Evolutionary conservation across 805 yeast species (phyloP).

Genomic region (Priceomyces fermenticarens): DNA sequence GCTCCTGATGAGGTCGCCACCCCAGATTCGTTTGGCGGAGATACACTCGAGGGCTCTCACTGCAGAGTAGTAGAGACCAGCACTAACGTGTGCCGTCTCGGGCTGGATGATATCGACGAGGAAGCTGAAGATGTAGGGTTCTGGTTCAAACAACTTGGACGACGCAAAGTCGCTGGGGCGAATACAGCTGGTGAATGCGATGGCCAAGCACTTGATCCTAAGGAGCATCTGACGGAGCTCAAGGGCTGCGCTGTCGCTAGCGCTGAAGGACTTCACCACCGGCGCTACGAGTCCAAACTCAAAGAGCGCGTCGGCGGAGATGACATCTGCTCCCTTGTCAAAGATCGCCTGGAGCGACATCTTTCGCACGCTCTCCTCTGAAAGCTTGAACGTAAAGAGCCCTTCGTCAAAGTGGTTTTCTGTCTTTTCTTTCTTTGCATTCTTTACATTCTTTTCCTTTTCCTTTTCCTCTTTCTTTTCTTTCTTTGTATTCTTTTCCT

Average conservation of each 20-base stretch:
- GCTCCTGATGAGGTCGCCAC: conserved; percentile 72
- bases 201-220: conserved; percentile 61
- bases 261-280: conserved; percentile 70
- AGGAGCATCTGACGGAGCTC: conserved; percentile 57
- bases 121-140: conserved; percentile 64
- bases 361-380: conserved; percentile 56
- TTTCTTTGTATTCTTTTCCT: conserved; percentile 9
- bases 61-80: conserved; percentile 56
- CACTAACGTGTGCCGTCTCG: conserved; percentile 49
- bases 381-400: conserved; percentile 47
- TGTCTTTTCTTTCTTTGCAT: conserved; percentile 1
- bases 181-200: conserved; percentile 60
- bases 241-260: conserved; percentile 50
- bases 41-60: conserved; percentile 67
- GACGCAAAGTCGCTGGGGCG: conserved; percentile 58
- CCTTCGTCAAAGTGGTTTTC: conserved; percentile 34
- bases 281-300: conserved; percentile 61
- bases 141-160: conserved; percentile 65
- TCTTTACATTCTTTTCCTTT: conserved; percentile 4
- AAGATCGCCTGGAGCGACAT: conserved; percentile 58
- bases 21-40: conserved; percentile 64
- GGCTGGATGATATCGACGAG: conserved; percentile 73
- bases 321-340: conserved; percentile 52
- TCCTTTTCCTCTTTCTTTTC: conserved; percentile 8
- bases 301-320: conserved; percentile 65